A percentile compares a stretch with the other conserved stretches of the same genome.
Evolutionary conservation across 345 rosid species (phyloP).

Genomic region (Murraya koenigii): DNA sequence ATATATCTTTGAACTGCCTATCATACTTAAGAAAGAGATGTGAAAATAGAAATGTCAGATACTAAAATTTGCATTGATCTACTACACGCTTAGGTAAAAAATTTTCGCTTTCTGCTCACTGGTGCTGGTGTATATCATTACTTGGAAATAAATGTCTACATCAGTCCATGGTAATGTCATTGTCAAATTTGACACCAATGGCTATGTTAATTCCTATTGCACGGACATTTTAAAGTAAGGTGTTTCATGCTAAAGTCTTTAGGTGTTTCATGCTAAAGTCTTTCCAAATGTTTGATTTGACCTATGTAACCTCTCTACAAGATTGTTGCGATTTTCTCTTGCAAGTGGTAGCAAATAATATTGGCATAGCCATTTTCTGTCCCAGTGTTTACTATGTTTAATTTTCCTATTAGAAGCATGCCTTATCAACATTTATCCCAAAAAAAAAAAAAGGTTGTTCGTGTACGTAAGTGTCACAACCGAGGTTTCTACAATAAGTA

Average conservation of each 20-base stretch:
- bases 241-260: too few relatives aligned
- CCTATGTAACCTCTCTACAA: too few relatives aligned
- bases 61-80: neutral
- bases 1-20: neutral
- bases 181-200: neutral
- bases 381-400: neutral
- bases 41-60: neutral
- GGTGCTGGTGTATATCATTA: neutral
- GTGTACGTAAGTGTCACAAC: neutral
- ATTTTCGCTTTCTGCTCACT: neutral
- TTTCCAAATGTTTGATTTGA: too few relatives aligned
- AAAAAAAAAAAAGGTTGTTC: neutral
- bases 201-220: neutral
- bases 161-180: too few relatives aligned
- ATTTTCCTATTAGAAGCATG: neutral
- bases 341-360: neutral
- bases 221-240: neutral
- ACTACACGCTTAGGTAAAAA: neutral
- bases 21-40: neutral
- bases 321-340: too few relatives aligned
- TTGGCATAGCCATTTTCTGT: neutral
- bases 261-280: neutral
- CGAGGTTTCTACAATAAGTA: neutral
- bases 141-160: too few relatives aligned
- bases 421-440: too few relatives aligned